phyloP scores from a whole-genome alignment of 495 filamentous ascomycete species.

The Penicillium dipodomyicola region DNA sequence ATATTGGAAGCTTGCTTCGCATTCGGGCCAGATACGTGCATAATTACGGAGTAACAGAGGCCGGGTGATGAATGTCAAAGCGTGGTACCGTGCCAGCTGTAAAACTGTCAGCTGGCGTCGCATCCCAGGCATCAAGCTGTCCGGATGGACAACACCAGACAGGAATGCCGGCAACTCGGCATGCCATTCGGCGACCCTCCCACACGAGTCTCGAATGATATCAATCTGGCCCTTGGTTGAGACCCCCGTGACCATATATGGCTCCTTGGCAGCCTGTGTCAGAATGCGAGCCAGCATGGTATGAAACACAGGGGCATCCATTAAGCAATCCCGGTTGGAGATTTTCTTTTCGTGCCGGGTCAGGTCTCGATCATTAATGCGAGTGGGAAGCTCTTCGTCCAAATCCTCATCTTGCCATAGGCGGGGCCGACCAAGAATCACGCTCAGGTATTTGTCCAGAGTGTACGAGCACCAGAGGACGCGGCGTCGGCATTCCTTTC shows the following conservation, averaged over 20 bases:
- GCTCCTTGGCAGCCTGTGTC: constrained; percentile 23
- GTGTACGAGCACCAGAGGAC: constrained; percentile 33
- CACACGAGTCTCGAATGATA: constrained; percentile 15
- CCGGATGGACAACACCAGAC: constrained; percentile 25
- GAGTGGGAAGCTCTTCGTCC: constrained; percentile 25
- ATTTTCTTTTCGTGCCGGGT: neutral
- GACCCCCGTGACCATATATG: constrained; percentile 23
- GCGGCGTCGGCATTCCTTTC: constrained; percentile 26
- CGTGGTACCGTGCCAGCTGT: constrained; percentile 27
- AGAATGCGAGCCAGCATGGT: constrained; percentile 26
- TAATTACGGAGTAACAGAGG: constrained; percentile 28
- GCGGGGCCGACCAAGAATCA: constrained; percentile 30
- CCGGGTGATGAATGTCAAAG: constrained; percentile 29
- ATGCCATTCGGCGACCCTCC: constrained; percentile 23
- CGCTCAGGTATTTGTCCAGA: constrained; percentile 31
- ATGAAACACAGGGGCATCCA: constrained; percentile 33
- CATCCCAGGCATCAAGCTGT: constrained; percentile 26
- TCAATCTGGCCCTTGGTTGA: constrained; percentile 19
- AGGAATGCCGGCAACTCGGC: constrained; percentile 24
- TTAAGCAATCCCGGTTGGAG: constrained; percentile 25
- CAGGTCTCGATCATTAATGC: constrained; percentile 27
- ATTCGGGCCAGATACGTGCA: constrained; percentile 17
- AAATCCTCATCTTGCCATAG: constrained; percentile 30
- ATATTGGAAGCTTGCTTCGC: constrained; percentile 15
- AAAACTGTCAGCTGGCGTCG: constrained; percentile 28